These are phyloP conservation scores for Acacia pycnantha DNA, from an alignment of 331 rosid species.

Conservation along the genomic window DNA sequence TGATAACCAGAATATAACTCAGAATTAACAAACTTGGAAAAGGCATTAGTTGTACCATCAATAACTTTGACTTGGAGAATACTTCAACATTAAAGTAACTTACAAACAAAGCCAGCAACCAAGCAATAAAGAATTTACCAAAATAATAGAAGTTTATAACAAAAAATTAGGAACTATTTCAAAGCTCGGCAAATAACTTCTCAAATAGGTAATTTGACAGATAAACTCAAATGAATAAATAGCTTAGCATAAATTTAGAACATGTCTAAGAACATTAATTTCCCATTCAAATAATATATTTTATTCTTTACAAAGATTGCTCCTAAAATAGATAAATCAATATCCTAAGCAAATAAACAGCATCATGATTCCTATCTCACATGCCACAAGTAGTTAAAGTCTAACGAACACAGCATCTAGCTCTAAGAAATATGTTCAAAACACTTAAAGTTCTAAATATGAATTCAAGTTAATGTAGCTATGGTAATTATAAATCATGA, in stretches of 20 bases:
- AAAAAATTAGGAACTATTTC: conserved; percentile 4
- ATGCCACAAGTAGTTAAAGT: conserved; percentile 1
- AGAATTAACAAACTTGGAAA: conserved; percentile 59
- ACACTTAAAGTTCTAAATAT: conserved; percentile 3
- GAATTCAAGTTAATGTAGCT: neutral
- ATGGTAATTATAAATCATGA: neutral
- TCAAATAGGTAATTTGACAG: conserved; percentile 1
- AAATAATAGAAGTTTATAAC: neutral
- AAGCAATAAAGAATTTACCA: conserved; percentile 3
- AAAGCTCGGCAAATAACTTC: conserved; percentile 21
- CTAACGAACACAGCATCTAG: neutral
- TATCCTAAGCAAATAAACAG: conserved; percentile 6
- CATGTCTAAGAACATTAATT: neutral
- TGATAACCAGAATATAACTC: conserved; percentile 88
- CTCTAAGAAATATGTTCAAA: neutral
- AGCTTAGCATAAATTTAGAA: neutral
- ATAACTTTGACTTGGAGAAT: conserved; percentile 26
- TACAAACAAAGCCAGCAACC: neutral
- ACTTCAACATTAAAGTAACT: neutral
- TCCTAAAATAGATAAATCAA: conserved; percentile 10
- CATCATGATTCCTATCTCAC: neutral
- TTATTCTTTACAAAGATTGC: neutral
- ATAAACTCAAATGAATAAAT: conserved; percentile 13
- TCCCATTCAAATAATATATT: neutral
- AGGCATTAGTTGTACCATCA: conserved; percentile 39